A percentile compares a stretch with the other conserved stretches of the same genome.
Conservation (phyloP, 202 grass and related monocot genomes). For the Bolboschoenoplectus hybrid region DNA sequence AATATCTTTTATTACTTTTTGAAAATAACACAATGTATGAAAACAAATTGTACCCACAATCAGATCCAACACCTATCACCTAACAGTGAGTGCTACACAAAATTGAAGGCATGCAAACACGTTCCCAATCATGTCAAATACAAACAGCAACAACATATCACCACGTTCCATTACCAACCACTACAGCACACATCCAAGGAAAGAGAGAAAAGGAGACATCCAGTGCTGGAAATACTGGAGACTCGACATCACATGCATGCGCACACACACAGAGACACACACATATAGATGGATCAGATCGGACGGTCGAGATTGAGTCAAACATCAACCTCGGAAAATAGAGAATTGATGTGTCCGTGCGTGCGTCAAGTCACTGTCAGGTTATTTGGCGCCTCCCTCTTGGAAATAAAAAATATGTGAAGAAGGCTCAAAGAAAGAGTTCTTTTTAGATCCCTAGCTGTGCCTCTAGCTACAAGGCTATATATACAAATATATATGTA, state of each 20-base stretch:
- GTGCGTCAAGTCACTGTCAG: not conserved
- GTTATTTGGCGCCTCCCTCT: not conserved
- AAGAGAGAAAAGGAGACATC: not conserved
- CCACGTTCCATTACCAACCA: not conserved
- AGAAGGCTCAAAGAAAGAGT: not conserved
- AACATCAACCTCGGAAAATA: not conserved
- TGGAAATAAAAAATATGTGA: not conserved
- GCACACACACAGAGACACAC: no score
- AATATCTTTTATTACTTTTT: no score
- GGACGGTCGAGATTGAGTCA: slow-evolving; percentile 29
- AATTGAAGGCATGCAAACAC: not conserved
- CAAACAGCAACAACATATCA: not conserved
- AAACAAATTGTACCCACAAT: no score
- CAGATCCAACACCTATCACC: no score
- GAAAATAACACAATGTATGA: no score
- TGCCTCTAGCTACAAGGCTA: not conserved
- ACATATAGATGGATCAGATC: not conserved
- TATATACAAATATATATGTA: no score
- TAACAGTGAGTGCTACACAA: no score
- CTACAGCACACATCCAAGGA: not conserved
- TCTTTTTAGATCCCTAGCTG: not conserved
- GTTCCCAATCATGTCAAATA: not conserved
- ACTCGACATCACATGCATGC: not conserved
- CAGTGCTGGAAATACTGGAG: slow-evolving; percentile 21
- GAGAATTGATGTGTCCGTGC: slow-evolving; percentile 26